A percentile compares a stretch with the other conserved stretches of the same genome.
These are phyloP conservation scores for Naganishia sp. DNA, from an alignment of 1,284 basidiomycete genomes.

Conservation along the genomic window DNA sequence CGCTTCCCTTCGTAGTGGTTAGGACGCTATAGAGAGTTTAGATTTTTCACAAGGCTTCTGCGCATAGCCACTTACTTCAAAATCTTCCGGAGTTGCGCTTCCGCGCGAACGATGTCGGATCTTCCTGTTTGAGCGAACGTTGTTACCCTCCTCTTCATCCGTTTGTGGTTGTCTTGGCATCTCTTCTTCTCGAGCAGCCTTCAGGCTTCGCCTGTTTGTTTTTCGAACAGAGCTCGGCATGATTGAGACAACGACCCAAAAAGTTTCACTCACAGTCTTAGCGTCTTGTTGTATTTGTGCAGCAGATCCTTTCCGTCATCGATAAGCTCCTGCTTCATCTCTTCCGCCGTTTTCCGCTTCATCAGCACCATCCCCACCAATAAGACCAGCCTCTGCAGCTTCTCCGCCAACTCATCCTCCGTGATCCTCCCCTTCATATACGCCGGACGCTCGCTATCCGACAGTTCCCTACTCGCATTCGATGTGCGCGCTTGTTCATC, in stretches of 20 bases:
- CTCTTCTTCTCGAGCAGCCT: no score
- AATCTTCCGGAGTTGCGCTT: slow-evolving; percentile 1
- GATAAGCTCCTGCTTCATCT: slow-evolving; percentile 45
- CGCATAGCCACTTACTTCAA: not conserved
- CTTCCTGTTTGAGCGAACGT: not conserved
- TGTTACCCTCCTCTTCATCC: not conserved
- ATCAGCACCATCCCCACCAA: slow-evolving; percentile 43
- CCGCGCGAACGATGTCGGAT: not conserved
- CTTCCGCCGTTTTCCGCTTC: slow-evolving; percentile 41
- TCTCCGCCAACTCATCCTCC: slow-evolving; percentile 34
- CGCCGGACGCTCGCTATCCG: not conserved
- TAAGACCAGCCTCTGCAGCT: slow-evolving; percentile 34
- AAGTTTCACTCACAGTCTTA: slow-evolving; percentile 30
- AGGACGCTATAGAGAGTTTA: no score
- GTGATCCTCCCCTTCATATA: not conserved
- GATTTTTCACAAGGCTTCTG: no score
- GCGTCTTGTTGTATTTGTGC: slow-evolving; percentile 44
- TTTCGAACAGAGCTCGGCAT: not conserved
- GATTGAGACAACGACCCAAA: not conserved
- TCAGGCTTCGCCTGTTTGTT: not conserved
- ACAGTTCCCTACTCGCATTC: not conserved
- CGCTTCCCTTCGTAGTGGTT: not conserved
- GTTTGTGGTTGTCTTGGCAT: not conserved
- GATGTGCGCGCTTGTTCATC: slow-evolving; percentile 4
- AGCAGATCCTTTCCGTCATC: slow-evolving; percentile 49